Base-by-base conservation (phyloP, 495 filamentous ascomycete genomes). In the Penicillium salamii region DNA sequence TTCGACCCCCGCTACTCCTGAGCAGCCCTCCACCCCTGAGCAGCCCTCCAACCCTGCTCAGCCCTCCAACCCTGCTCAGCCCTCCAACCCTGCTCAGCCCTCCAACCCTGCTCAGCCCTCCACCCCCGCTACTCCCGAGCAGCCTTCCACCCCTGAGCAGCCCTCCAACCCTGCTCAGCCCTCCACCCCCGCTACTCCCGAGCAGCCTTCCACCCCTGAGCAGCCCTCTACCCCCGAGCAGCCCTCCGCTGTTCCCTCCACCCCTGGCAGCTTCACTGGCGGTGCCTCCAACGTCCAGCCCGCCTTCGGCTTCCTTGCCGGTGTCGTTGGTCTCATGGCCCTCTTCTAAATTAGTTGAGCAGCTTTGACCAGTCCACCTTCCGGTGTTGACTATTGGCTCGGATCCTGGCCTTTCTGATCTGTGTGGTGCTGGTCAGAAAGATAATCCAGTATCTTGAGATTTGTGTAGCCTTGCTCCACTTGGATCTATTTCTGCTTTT, bases 291-390 rank as follows among this genome's bases (percentile, higher is more conserved):
- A 19, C 53, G 48, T 65, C 50, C 59, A 68, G 63, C 70, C 70
- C 44, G 55, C 63, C 32, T 65, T 47, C 44, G 67, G 70, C 36
- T 42, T 74, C 49, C 58, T 73, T 44, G 63, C 65, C 50, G 70
- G 61, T 54, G 43, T 74, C 36, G 63, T 71, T 58, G 68, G 58
- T 20, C 19, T 69, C 50, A 70, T 74, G 67, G 65, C 62, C 53
- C 50, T 74, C 38, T 62, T 74, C 49, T 74, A 70, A 65, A 64
- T 49, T 39, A 49, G 49, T 50, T 49, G 46, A 47, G 48, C 21
- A 44, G 6, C 15, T 28, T 26, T 38, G 44, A 50, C 15, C 6
- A 3, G 18, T 20, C 51, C 44, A 40, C 24, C 34, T 37, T 34
- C 13, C 18, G 1, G 29, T 7, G n/a, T 36, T 44, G 40, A 44